These are phyloP conservation scores for Austroboletus eburneus DNA, from an alignment of 768 basidiomycete species.

Conservation along the genomic window DNA sequence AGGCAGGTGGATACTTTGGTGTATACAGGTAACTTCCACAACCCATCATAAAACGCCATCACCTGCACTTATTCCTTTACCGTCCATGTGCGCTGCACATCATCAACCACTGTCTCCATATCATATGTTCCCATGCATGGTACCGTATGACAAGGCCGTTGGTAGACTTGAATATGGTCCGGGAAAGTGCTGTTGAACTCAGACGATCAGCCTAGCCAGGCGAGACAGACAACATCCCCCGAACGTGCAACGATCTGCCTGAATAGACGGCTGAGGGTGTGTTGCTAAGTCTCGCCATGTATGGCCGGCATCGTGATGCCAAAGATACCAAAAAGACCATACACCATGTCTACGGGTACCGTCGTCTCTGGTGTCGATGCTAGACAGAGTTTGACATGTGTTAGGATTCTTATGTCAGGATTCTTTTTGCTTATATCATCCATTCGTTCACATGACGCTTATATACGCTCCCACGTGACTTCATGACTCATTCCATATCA, in stretches of 20 bases:
- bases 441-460: no score
- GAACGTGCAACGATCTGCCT: constrained; percentile 2
- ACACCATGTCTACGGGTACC: constrained; percentile 1
- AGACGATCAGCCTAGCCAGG: constrained; percentile 19
- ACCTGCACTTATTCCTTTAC: constrained; percentile 2
- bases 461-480: no score
- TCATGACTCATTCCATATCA: no score
- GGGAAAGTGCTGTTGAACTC: constrained; percentile 21
- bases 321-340: constrained; percentile 7
- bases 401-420: no score
- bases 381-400: constrained; percentile 7
- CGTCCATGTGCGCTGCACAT: constrained; percentile 3
- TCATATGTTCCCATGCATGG: constrained; percentile 3
- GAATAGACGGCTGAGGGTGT: constrained; percentile 5
- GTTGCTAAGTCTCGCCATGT: constrained; percentile 1
- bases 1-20: constrained; percentile 12
- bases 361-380: constrained; percentile 4
- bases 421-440: no score
- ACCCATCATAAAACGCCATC: constrained; percentile 3
- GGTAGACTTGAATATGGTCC: constrained; percentile 12
- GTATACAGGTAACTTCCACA: neutral
- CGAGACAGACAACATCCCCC: constrained; percentile 3
- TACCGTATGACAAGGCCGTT: neutral
- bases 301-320: neutral
- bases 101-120: constrained; percentile 1